phyloP scores from a whole-genome alignment of 768 basidiomycete genomes.

The Collybiopsis confluens region DNA sequence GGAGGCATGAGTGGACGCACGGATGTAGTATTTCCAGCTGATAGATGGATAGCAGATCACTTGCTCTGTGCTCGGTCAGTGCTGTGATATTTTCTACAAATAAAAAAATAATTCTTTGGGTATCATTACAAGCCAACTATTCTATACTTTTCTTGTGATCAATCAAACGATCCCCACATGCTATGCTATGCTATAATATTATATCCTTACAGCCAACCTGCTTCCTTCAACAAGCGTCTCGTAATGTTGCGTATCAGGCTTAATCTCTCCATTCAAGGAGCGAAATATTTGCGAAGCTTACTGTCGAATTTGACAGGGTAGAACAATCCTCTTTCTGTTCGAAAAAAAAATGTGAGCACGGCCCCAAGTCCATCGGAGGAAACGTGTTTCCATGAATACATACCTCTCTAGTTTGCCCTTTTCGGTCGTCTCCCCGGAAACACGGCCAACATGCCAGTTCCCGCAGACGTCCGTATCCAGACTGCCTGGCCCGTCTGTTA shows the following conservation, averaged over 20 bases:
- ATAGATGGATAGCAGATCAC: too few relatives aligned
- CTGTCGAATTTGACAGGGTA: slow-evolving; percentile 49
- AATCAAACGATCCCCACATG: too few relatives aligned
- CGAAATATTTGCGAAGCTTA: slow-evolving; percentile 54
- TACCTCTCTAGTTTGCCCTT: slow-evolving; percentile 45
- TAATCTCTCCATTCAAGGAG: slow-evolving; percentile 65
- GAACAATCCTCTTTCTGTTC: slow-evolving; percentile 46
- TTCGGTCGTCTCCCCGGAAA: slow-evolving; percentile 41
- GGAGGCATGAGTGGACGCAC: too few relatives aligned
- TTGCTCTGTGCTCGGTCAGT: too few relatives aligned
- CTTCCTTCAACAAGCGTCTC: slow-evolving; percentile 41
- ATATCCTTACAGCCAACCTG: slow-evolving; percentile 29
- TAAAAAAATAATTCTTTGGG: too few relatives aligned
- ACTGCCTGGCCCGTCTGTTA: slow-evolving; percentile 42
- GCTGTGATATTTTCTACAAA: too few relatives aligned
- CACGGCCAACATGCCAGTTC: slow-evolving; percentile 49
- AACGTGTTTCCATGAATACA: slow-evolving; percentile 12
- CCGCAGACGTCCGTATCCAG: slow-evolving; percentile 48
- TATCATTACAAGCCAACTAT: too few relatives aligned
- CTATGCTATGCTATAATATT: background rate
- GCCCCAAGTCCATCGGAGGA: background rate
- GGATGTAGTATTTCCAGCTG: too few relatives aligned
- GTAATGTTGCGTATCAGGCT: slow-evolving; percentile 50
- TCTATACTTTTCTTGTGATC: too few relatives aligned
- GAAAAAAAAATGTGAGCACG: background rate